These are phyloP conservation scores for Elongisporangium undulatum DNA, from an alignment of 352 stramenopile species.

Conservation along the genomic window DNA sequence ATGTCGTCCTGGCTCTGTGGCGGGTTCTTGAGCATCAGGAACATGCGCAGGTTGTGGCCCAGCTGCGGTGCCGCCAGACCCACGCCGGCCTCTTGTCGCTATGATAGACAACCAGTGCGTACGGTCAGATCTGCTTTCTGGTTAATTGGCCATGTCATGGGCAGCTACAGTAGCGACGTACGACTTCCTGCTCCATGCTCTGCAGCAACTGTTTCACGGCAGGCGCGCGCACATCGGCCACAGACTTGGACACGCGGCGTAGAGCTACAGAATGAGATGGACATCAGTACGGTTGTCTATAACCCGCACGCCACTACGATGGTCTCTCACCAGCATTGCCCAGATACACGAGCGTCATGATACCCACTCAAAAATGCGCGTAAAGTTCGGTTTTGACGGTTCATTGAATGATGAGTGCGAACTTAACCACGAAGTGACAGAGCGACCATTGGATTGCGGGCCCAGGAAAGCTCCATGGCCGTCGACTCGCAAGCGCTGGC, in stretches of 20 bases:
- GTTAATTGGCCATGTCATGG: neutral
- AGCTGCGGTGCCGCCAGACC: conserved; percentile 76
- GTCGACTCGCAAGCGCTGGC: conserved; percentile 2
- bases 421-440: no score
- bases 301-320: neutral
- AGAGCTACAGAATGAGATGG: conserved; percentile 30
- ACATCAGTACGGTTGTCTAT: neutral
- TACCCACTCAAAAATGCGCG: neutral
- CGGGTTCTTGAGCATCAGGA: conserved; percentile 77
- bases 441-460: no score
- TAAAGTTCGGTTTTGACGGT: no score
- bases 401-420: no score
- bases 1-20: conserved; percentile 51
- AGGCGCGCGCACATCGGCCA: conserved; percentile 48
- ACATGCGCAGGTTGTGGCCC: conserved; percentile 73
- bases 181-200: conserved; percentile 65
- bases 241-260: conserved; percentile 60
- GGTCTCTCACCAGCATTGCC: conserved; percentile 68
- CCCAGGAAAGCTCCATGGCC: no score
- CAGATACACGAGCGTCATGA: conserved; percentile 65
- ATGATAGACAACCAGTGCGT: neutral
- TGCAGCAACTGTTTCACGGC: conserved; percentile 46
- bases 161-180: conserved; percentile 9
- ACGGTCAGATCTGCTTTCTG: neutral
- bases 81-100: conserved; percentile 66